Base-by-base conservation (phyloP, 202 grass and related monocot genomes). In the Hordeum pubiflorum region DNA sequence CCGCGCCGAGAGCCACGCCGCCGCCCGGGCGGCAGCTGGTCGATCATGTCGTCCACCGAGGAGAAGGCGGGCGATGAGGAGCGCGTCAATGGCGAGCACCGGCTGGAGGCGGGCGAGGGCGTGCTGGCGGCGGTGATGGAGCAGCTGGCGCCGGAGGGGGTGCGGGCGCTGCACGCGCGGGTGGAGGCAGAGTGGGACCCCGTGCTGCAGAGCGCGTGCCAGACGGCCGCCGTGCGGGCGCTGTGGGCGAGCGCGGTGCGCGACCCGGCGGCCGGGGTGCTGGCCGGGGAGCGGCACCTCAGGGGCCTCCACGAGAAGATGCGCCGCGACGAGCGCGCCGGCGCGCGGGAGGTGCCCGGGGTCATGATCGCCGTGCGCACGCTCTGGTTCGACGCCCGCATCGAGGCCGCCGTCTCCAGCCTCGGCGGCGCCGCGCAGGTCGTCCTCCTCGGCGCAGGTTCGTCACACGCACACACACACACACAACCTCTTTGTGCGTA, bases 391-490 rank as follows among this genome's bases (percentile, higher is more conserved):
- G 95, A 98, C 80, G 32, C 68, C 1, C 84, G 92, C 57, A 57
- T 98, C 69, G 82, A 91, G 77, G 90, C 95, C 21, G 92, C 92
- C 33, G 84, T 98, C 76, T 36, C 14, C 62, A 15, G 10, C 39
- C 91, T 94, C 39, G 82, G 75, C 72, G 88, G 72, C 21, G 76
- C 12, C 14, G 72, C 93, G 46, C 95, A 98, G 83, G 87, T 98
- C 50, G 95, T 98, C 24, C 81, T 98, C 60, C 93, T 98, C 55
- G 95, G 95, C 23, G 95, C 95, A 95, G 95, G 95, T 97, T 52
- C 69, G 82, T 71, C 50, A 18, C 50, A 7, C 50, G 2, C 31
- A 2, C 4, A 32, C 4, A 5, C 0, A 3, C 3, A 32, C 31
- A 32, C 31, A 4, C 31, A 0, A 32, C 31, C 34, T 7, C 34